Evolutionary conservation across 1,284 basidiomycete species (phyloP).

Genomic region (Apiotrichum akiyoshidainum): DNA sequence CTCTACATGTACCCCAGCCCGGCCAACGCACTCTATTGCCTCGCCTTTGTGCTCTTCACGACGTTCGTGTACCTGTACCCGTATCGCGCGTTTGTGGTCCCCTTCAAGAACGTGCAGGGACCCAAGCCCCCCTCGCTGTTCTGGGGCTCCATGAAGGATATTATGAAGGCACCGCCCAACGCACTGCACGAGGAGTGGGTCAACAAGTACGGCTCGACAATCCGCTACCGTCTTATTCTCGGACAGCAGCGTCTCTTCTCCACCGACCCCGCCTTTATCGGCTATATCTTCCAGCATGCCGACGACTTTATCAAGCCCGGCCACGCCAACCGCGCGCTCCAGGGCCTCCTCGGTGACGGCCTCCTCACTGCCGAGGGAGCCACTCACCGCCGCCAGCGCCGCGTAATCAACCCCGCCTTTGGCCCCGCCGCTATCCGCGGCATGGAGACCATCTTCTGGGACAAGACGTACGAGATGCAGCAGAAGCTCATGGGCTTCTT

Average conservation of each 20-base stretch:
- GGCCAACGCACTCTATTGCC: neutral
- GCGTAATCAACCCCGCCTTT: constrained; percentile 52
- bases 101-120: constrained; percentile 19
- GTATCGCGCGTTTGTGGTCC: constrained; percentile 5
- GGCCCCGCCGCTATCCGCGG: constrained; percentile 42
- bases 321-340: constrained; percentile 59
- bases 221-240: constrained; percentile 20
- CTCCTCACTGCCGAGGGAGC: constrained; percentile 51
- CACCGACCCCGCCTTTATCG: constrained; percentile 60
- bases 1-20: neutral
- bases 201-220: constrained; percentile 24
- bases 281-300: constrained; percentile 60
- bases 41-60: constrained; percentile 3
- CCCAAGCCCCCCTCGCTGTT: constrained; percentile 17
- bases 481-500: constrained; percentile 15
- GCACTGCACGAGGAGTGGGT: constrained; percentile 24
- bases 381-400: constrained; percentile 56
- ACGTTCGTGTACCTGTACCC: constrained; percentile 12
- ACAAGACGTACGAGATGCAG: constrained; percentile 60
- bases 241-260: constrained; percentile 55
- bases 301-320: constrained; percentile 67
- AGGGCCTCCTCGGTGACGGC: constrained; percentile 42
- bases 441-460: constrained; percentile 62
- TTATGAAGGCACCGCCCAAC: constrained; percentile 20
- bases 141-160: constrained; percentile 21